Evolutionary conservation across 257 asterid species (phyloP).

Genomic region (Gardenia jasminoides): DNA sequence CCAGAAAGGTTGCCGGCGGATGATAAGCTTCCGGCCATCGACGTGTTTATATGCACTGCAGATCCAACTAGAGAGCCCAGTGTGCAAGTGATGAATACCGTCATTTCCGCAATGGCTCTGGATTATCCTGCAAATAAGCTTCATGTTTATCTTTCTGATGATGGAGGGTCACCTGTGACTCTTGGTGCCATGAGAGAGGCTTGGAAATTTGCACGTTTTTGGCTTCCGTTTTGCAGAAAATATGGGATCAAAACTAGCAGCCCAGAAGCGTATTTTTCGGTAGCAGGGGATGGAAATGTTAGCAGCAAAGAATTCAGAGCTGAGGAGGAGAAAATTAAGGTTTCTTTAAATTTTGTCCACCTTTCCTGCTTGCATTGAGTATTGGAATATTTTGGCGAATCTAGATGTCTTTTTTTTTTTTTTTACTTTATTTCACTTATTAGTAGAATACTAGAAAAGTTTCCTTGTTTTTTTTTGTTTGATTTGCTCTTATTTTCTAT

Average conservation of each 20-base stretch:
- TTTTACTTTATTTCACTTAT: too few relatives aligned
- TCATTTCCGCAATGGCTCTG: constrained; percentile 67
- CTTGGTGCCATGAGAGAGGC: constrained; percentile 39
- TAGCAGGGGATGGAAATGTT: neutral
- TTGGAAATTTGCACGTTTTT: constrained; percentile 37
- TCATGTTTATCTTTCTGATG: constrained; percentile 58
- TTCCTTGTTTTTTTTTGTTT: too few relatives aligned
- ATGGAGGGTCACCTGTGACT: constrained; percentile 47
- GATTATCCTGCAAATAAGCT: constrained; percentile 64
- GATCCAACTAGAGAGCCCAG: constrained; percentile 62
- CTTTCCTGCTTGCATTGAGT: neutral
- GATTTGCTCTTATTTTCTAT: too few relatives aligned
- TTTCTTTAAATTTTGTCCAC: neutral
- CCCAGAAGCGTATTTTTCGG: constrained; percentile 48
- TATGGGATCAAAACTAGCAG: constrained; percentile 41
- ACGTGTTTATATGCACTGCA: constrained; percentile 63
- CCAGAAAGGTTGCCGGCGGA: constrained; percentile 43
- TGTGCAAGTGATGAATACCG: constrained; percentile 63
- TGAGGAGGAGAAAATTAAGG: constrained; percentile 41
- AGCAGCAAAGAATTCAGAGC: constrained; percentile 23
- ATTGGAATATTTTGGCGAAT: too few relatives aligned
- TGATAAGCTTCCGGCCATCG: constrained; percentile 45
- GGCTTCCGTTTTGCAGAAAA: constrained; percentile 65
- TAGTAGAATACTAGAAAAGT: too few relatives aligned
- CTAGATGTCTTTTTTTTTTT: too few relatives aligned